Evolutionary conservation across 768 basidiomycete genomes (phyloP).

Genomic region (Calocera viscosa): DNA sequence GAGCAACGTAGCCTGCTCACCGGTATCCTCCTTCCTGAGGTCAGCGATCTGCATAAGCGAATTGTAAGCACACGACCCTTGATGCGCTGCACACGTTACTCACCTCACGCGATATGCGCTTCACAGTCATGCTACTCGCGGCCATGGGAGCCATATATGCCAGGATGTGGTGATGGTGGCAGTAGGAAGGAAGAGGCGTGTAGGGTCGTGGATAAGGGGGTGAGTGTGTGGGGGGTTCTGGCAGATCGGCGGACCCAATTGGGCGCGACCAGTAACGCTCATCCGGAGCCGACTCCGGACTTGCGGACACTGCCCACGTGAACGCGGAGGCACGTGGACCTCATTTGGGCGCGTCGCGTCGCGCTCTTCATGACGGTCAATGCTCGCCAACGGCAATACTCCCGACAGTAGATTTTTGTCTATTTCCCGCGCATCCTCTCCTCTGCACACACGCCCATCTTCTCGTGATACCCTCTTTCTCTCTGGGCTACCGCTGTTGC

Average conservation of each 20-base stretch:
- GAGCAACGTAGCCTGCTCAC: slow-evolving; percentile 22
- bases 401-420: no score
- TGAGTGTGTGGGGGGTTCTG: background rate
- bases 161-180: background rate
- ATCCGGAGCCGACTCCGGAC: background rate
- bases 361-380: background rate
- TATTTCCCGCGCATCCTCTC: background rate
- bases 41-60: slow-evolving; percentile 39
- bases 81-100: background rate
- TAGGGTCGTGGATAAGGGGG: background rate
- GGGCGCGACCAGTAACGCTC: background rate
- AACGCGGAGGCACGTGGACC: slow-evolving; percentile 1
- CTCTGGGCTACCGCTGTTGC: background rate
- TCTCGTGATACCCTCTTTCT: background rate
- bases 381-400: background rate
- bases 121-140: slow-evolving; percentile 41
- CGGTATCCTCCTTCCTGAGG: slow-evolving; percentile 70
- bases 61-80: background rate
- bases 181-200: background rate
- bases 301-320: background rate
- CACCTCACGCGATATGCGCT: slow-evolving; percentile 66
- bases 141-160: background rate
- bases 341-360: slow-evolving; percentile 1
- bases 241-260: background rate
- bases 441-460: background rate